Conservation (phyloP, 805 yeast genomes). For the Kodamaea leandrae region DNA sequence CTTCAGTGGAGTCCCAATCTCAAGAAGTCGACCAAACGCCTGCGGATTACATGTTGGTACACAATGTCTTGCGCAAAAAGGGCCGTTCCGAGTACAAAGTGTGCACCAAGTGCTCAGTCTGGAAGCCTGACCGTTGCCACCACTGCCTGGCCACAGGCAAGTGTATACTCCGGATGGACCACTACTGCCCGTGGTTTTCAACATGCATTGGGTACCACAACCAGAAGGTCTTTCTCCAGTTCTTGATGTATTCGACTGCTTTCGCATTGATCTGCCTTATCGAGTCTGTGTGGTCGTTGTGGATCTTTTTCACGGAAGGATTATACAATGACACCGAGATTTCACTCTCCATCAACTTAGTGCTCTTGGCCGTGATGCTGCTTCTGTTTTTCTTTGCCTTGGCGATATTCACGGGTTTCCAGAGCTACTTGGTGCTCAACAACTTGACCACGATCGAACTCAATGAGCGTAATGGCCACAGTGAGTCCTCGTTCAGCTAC, state of each 20-base stretch:
- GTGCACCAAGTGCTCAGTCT: constrained; percentile 51
- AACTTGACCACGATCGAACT: constrained; percentile 84
- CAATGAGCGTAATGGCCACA: constrained; percentile 51
- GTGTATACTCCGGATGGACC: constrained; percentile 56
- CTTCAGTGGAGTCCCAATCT: neutral
- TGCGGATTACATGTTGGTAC: constrained; percentile 29
- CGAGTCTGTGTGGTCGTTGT: constrained; percentile 43
- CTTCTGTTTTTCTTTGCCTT: constrained; percentile 51
- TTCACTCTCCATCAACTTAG: constrained; percentile 53
- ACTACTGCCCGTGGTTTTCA: constrained; percentile 88
- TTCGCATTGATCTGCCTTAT: constrained; percentile 45
- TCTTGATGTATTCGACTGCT: constrained; percentile 52
- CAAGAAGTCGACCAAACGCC: constrained; percentile 22
- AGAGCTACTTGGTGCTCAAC: constrained; percentile 53
- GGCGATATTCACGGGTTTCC: constrained; percentile 50
- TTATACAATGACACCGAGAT: constrained; percentile 31
- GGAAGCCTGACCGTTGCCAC: constrained; percentile 62
- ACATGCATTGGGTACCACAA: constrained; percentile 81
- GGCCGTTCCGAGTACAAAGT: constrained; percentile 48
- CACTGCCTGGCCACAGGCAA: constrained; percentile 51
- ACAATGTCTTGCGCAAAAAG: constrained; percentile 40
- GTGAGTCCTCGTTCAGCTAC: constrained; percentile 25
- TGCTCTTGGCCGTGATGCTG: constrained; percentile 58
- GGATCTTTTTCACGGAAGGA: constrained; percentile 45
- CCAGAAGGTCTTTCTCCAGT: constrained; percentile 77